Conservation (phyloP, 2,329 filamentous ascomycete genomes). For the Diaporthe batatas region DNA sequence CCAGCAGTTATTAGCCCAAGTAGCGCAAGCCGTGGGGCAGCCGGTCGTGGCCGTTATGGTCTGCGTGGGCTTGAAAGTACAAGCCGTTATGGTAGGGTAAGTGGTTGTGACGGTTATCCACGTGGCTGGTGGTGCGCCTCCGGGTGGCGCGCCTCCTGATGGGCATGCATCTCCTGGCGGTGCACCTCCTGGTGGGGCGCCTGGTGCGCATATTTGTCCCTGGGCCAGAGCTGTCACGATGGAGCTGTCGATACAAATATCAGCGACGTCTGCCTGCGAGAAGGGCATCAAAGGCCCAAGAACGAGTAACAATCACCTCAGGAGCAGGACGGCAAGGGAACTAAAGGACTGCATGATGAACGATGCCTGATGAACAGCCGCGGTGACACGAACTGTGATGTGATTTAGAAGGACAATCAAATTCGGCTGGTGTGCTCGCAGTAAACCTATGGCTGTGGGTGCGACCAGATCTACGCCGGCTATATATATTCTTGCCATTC, state of each 20-base stretch:
- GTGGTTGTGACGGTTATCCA: not conserved
- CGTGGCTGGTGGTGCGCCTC: not conserved
- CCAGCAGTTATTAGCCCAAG: conserved; percentile 14
- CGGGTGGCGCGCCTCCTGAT: no score
- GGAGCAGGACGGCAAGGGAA: not conserved
- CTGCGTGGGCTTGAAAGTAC: conserved; percentile 32
- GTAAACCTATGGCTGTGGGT: not conserved
- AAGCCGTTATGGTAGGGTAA: not conserved
- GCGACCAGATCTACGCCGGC: not conserved
- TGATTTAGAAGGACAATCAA: not conserved
- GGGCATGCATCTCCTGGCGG: no score
- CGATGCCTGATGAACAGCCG: not conserved
- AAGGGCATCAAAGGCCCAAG: no score
- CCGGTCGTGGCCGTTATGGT: conserved; percentile 35
- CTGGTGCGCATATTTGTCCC: no score
- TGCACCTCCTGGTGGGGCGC: no score
- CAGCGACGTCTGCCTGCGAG: not conserved
- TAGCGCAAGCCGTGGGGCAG: conserved; percentile 31
- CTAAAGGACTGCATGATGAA: conserved; percentile 4
- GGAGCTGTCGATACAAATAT: not conserved
- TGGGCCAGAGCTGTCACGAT: conserved; percentile 1
- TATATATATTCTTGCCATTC: not conserved
- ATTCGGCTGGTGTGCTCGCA: not conserved
- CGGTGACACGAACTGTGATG: not conserved
- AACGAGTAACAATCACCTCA: not conserved